Base-by-base conservation (phyloP, 768 basidiomycete genomes). In the Neoboletus magnificus region DNA sequence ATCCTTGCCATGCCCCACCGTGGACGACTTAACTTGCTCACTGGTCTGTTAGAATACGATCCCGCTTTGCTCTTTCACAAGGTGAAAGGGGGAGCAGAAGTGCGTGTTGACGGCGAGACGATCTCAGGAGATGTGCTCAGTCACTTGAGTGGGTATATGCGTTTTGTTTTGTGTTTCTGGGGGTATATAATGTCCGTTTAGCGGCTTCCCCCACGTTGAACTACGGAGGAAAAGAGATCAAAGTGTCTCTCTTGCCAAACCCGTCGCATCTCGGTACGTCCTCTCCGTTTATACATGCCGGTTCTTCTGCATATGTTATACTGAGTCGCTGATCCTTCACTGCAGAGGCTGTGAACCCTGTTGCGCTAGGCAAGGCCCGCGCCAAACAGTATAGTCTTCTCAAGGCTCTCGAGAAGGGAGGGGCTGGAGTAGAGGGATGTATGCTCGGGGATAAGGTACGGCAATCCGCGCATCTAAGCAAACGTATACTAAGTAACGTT, bases 1-100 rank as follows among this genome's bases (percentile, higher is more conserved):
- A 77, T 93, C 39, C 77, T 94, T 33, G 89, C 84, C 22, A 91
- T 93, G 88, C 90, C 93, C 0, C 93, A 94, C 65, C 81, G 93
- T 42, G 93, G 93, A 16, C 83, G 93, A 2, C 79, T 96, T 7
- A 94, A 95, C 58, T 76, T 96, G 13, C 80, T 97, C 15, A 88
- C 89, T 0, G 89, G 87, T 48, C 76, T 96, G 4, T 75, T 96
- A 5, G 73, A 82, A 61, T 86, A 79, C 58, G 77, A 86, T 0
- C 82, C 86, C 8, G 77, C 82, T 2, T 82, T 85, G 0, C 74
- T 96, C 16, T 93, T 96, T 69, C 82, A 90, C 69, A 97, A 96
- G 74, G 87, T 94, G 56, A 91, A 85, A 66, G 91, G 92, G 1
- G 87, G 85, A 2, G 80, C 72, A 16, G 91, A 93, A 66, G 68